phyloP scores from a whole-genome alignment of 2,329 filamentous ascomycete genomes.

The Colletotrichum tamarilloi region DNA sequence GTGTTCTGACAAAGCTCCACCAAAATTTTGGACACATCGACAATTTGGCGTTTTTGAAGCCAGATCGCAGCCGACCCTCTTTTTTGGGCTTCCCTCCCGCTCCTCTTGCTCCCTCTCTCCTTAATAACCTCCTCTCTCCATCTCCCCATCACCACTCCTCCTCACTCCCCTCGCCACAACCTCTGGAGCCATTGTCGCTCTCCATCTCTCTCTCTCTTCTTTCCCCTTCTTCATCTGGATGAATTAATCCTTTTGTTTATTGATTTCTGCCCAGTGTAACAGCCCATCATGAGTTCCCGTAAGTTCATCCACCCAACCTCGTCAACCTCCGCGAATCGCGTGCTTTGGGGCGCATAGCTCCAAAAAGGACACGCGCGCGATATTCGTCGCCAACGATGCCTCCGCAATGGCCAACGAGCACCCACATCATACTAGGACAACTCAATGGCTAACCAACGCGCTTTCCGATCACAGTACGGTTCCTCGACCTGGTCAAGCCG shows the following conservation, averaged over 20 bases:
- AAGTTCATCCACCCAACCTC: slow-evolving; percentile 48
- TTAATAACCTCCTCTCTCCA: slow-evolving; percentile 42
- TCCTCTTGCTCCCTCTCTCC: slow-evolving; percentile 47
- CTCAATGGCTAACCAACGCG: slow-evolving; percentile 28
- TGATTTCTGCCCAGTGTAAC: slow-evolving; percentile 48
- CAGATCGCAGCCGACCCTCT: slow-evolving; percentile 50
- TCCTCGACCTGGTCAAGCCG: slow-evolving; percentile 99
- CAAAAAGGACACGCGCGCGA: slow-evolving; percentile 26
- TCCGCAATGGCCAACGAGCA: neutral
- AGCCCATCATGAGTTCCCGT: slow-evolving; percentile 64
- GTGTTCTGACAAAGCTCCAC: slow-evolving; percentile 42
- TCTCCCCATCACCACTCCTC: slow-evolving; percentile 43
- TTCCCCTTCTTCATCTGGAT: slow-evolving; percentile 46
- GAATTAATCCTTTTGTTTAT: slow-evolving; percentile 46
- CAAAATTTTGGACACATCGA: slow-evolving; percentile 57
- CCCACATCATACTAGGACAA: neutral
- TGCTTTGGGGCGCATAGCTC: slow-evolving; percentile 25
- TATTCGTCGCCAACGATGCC: neutral
- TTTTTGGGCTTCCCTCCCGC: slow-evolving; percentile 23
- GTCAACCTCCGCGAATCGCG: slow-evolving; percentile 22
- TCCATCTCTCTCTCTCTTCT: slow-evolving; percentile 44
- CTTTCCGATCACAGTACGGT: slow-evolving; percentile 77
- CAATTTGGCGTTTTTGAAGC: slow-evolving; percentile 54
- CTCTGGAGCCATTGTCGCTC: slow-evolving; percentile 38
- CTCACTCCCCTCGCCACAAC: slow-evolving; percentile 48